Percentiles rank a stretch among this genome's conserved stretches.
Conservation (phyloP, 257 asterid species). For the Fraxinus pennsylvanica region DNA sequence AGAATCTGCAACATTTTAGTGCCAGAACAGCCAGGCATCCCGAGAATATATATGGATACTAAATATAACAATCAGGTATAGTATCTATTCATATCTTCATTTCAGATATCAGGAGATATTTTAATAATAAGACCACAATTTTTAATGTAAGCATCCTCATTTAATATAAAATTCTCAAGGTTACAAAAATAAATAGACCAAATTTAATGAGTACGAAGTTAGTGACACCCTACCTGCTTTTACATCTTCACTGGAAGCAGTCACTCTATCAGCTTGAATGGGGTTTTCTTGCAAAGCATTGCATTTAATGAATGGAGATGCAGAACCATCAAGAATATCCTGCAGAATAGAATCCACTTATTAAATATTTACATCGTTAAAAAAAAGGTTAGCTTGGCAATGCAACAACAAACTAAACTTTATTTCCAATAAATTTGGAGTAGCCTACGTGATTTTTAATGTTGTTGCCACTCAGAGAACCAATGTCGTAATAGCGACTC, state of each 20-base stretch:
- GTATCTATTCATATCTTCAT: not conserved
- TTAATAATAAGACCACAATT: not conserved
- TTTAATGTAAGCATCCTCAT: not conserved
- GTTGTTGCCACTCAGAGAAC: not conserved
- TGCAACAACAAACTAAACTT: slow-evolving; percentile 1
- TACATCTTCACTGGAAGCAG: not conserved
- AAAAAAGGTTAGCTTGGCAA: not conserved
- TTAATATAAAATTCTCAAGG: not conserved
- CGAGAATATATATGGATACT: not conserved
- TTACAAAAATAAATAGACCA: slow-evolving; percentile 3
- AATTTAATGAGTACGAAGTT: not conserved
- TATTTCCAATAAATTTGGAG: not conserved
- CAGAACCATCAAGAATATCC: slow-evolving; percentile 18
- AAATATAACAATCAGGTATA: not conserved
- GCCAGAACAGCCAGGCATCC: not conserved
- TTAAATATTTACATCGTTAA: not conserved
- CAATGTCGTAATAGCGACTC: not conserved
- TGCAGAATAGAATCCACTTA: not conserved
- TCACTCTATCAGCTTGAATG: slow-evolving; percentile 14
- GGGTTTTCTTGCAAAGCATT: slow-evolving; percentile 8
- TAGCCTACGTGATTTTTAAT: not conserved
- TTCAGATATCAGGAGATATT: slow-evolving; percentile 16
- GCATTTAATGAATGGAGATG: slow-evolving; percentile 3
- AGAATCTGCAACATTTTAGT: not conserved
- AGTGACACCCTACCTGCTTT: slow-evolving; percentile 7